Evolutionary conservation across 345 rosid species (phyloP).

Genomic region (Linum lewisii): DNA sequence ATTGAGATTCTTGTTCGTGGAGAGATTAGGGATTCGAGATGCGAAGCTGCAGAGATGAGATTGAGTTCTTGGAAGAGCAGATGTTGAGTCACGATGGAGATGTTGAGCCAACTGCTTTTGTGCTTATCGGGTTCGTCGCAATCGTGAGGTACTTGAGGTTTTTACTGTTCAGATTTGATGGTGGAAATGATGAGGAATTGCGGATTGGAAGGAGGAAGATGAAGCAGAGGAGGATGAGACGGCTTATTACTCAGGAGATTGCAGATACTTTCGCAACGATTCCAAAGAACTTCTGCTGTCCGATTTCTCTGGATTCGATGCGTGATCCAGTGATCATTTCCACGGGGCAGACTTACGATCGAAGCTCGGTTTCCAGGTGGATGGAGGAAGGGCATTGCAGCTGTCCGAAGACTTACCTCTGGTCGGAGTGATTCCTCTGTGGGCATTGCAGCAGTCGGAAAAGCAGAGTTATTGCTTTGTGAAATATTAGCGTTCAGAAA

Average conservation of each 20-base stretch:
- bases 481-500: too few relatives aligned
- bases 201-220: slow-evolving; percentile 35
- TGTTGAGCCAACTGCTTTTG: slow-evolving; percentile 67
- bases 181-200: slow-evolving; percentile 43
- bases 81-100: slow-evolving; percentile 76
- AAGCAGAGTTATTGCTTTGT: too few relatives aligned
- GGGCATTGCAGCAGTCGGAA: too few relatives aligned
- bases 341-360: slow-evolving; percentile 85
- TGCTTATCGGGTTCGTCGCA: slow-evolving; percentile 78
- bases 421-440: too few relatives aligned
- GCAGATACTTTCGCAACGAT: slow-evolving; percentile 53
- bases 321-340: slow-evolving; percentile 82
- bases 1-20: slow-evolving; percentile 50
- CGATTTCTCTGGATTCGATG: slow-evolving; percentile 83
- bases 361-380: slow-evolving; percentile 82
- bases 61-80: slow-evolving; percentile 91
- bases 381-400: slow-evolving; percentile 80
- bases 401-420: slow-evolving; percentile 94
- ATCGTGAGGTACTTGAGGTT: slow-evolving; percentile 70
- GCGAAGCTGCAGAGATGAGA: slow-evolving; percentile 56
- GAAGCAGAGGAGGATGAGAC: slow-evolving; percentile 36
- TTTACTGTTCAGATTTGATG: slow-evolving; percentile 62
- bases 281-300: slow-evolving; percentile 82
- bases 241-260: slow-evolving; percentile 62
- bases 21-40: slow-evolving; percentile 47